Evolutionary conservation across 139 green algal species (phyloP), one percentile per base, ranked within the genome.

Genomic region (Tetraselmis striata): DNA sequence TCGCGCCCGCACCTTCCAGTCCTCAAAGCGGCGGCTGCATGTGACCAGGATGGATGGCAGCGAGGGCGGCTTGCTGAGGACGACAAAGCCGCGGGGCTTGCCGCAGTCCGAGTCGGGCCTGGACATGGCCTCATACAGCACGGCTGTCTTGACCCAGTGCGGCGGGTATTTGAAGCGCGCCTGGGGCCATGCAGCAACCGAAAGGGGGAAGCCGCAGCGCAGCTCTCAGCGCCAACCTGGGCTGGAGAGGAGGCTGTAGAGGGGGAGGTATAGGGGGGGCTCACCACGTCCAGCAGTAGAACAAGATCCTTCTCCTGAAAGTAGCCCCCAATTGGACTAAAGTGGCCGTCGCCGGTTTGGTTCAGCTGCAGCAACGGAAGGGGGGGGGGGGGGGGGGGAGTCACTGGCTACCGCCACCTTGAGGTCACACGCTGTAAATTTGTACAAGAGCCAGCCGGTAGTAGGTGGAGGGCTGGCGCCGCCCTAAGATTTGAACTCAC

Each of bases 111-210:
- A 5, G 45, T 67, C 45, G 18, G 45, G 45, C 18, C 45, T 5
- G 11, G 45, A 67, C 45, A 67, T 67, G 29, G 78, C 78, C 5
- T 81, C 78, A 59, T 28, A 58, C 29, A 83, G 79, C 2, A 83
- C 24, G 29, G 58, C 27, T 45, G 74, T 32, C 58, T 30, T 77
- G 30, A 83, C 79, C 79, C 79, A 83, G 22, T 83, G 79, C 29
- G 79, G 79, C 18, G 79, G 79, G 28, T 83, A 83, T 29, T 83
- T 83, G 79, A 78, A 83, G 26, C 79, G 28, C 2, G 79, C 79
- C n/a, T n/a, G n/a, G n/a, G n/a, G n/a, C n/a, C n/a, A n/a, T n/a
- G n/a, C n/a, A n/a, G n/a, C n/a, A n/a, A n/a, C n/a, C n/a, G n/a
- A n/a, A n/a, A n/a, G n/a, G n/a, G n/a, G n/a, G n/a, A n/a, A n/a